These are phyloP conservation scores for Saturnispora hagleri DNA, from an alignment of 805 yeast genomes.

Conservation along the genomic window DNA sequence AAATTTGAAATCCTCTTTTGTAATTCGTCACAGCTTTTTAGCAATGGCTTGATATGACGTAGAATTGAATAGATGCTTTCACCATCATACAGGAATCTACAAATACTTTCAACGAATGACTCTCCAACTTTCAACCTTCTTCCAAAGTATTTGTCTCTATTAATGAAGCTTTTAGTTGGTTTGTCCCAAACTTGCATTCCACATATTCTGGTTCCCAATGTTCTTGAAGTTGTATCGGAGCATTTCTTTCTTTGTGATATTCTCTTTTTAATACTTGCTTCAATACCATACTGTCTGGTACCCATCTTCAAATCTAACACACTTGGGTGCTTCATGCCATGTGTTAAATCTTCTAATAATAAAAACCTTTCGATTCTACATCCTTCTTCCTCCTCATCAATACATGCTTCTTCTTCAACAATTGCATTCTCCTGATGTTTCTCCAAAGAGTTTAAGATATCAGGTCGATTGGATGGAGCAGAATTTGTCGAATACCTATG, in stretches of 20 bases:
- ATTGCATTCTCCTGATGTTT: constrained; percentile 9
- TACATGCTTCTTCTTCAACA: constrained; percentile 12
- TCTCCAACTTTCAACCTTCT: constrained; percentile 61
- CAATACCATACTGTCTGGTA: constrained; percentile 96
- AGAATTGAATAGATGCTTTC: constrained; percentile 44
- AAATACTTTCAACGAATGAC: constrained; percentile 67
- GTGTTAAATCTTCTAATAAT: constrained; percentile 81
- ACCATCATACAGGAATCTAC: constrained; percentile 79
- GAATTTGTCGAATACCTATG: constrained; percentile 24
- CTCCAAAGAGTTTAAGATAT: constrained; percentile 11
- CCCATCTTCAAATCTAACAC: constrained; percentile 97
- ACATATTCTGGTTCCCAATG: constrained; percentile 85
- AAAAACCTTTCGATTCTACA: constrained; percentile 66
- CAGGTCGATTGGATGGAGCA: constrained; percentile 15
- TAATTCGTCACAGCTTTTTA: constrained; percentile 52
- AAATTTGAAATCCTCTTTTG: constrained; percentile 44
- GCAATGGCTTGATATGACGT: constrained; percentile 56
- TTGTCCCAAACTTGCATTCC: constrained; percentile 85
- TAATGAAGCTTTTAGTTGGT: constrained; percentile 38
- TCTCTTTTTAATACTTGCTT: constrained; percentile 65
- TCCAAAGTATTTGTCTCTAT: constrained; percentile 89
- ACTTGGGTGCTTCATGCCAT: constrained; percentile 75
- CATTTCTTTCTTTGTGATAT: constrained; percentile 79
- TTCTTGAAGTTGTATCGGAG: constrained; percentile 64
- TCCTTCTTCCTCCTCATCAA: constrained; percentile 1